Conservation (phyloP, 768 basidiomycete genomes). For the Tricholoma hemisulphureum region DNA sequence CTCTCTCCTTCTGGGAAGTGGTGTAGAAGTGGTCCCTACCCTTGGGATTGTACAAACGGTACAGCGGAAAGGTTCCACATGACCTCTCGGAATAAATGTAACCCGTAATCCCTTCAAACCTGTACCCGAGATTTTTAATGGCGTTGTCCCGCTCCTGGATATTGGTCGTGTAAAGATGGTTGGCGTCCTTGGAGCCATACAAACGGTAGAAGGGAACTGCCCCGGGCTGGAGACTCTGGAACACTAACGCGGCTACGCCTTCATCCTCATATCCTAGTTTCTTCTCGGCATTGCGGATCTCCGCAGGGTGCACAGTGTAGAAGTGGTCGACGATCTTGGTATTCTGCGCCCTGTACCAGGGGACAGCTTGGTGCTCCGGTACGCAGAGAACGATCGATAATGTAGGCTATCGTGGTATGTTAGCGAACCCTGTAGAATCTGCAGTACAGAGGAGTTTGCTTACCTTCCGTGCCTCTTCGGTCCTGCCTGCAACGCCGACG, state of each 20-base stretch:
- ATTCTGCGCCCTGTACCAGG: conserved; percentile 9
- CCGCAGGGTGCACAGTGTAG: conserved; percentile 6
- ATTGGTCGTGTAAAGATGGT: conserved; percentile 25
- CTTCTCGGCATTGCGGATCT: conserved; percentile 6
- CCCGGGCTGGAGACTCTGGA: conserved; percentile 1
- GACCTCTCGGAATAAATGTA: conserved; percentile 11
- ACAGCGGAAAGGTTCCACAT: conserved; percentile 17
- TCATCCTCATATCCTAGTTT: conserved; percentile 10
- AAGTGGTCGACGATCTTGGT: conserved; percentile 3
- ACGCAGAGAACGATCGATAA: background rate
- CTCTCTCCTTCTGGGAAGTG: conserved; percentile 13
- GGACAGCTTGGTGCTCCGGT: background rate
- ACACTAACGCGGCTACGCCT: conserved; percentile 13
- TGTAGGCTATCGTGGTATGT: background rate
- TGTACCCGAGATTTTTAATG: conserved; percentile 8
- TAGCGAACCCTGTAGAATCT: too few species aligned
- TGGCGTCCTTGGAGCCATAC: conserved; percentile 6
- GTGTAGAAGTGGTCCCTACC: conserved; percentile 27
- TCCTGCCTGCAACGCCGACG: too few species aligned
- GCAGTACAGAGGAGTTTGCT: too few species aligned
- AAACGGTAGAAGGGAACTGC: conserved; percentile 22
- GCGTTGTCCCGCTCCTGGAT: conserved; percentile 14
- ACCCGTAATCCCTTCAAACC: conserved; percentile 17
- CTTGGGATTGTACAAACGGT: conserved; percentile 17
- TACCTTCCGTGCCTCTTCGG: too few species aligned